These are phyloP conservation scores for Coniochaeta pulveracea DNA, from an alignment of 2,329 filamentous ascomycete species.

Conservation along the genomic window DNA sequence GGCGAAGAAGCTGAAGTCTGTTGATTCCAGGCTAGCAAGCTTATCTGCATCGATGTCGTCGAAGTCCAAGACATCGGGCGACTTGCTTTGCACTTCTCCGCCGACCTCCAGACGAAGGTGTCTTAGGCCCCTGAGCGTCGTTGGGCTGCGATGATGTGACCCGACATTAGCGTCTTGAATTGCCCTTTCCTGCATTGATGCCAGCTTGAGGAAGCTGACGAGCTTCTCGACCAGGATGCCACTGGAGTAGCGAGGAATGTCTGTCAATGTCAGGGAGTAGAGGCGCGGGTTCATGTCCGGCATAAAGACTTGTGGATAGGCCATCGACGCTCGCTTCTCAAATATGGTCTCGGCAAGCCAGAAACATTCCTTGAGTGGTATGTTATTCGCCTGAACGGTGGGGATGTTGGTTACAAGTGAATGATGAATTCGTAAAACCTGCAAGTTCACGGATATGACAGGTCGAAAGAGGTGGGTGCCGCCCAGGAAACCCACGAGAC, in stretches of 20 bases:
- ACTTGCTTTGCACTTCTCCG: slow-evolving; percentile 26
- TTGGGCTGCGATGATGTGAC: slow-evolving; percentile 23
- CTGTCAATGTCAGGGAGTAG: slow-evolving; percentile 37
- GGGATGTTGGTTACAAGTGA: slow-evolving; percentile 46
- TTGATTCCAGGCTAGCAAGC: slow-evolving; percentile 24
- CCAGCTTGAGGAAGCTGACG: slow-evolving; percentile 31
- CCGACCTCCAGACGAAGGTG: slow-evolving; percentile 44
- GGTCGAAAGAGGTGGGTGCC: slow-evolving; percentile 37
- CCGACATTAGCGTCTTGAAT: slow-evolving; percentile 22
- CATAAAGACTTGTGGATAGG: slow-evolving; percentile 34
- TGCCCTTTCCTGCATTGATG: slow-evolving; percentile 34
- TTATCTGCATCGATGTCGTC: slow-evolving; percentile 28
- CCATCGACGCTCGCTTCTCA: slow-evolving; percentile 27
- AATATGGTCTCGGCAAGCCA: slow-evolving; percentile 34
- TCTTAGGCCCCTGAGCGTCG: slow-evolving; percentile 37
- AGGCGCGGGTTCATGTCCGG: slow-evolving; percentile 48
- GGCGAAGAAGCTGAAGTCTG: slow-evolving; percentile 36
- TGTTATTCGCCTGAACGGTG: slow-evolving; percentile 25
- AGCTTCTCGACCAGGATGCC: slow-evolving; percentile 39
- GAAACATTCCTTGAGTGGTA: slow-evolving; percentile 22
- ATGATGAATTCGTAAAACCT: slow-evolving; percentile 44
- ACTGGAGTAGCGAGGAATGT: slow-evolving; percentile 40
- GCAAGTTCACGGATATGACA: slow-evolving; percentile 39
- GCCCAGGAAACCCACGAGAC: slow-evolving; percentile 31
- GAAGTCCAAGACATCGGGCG: slow-evolving; percentile 15